These are phyloP conservation scores for Boletus reticuloceps DNA, from an alignment of 768 basidiomycete species.

Conservation along the genomic window DNA sequence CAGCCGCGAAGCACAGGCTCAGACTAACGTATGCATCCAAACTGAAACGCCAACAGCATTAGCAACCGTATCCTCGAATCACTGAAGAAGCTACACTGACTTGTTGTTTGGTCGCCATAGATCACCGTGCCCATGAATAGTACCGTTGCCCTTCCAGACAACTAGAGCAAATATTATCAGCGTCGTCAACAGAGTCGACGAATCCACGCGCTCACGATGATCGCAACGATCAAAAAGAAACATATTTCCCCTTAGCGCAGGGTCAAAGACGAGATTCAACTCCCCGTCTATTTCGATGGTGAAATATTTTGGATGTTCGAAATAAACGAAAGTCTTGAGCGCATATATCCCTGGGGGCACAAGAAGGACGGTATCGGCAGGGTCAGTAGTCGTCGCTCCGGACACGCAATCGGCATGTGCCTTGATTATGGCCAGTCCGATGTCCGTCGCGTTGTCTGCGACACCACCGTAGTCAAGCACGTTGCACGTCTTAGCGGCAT, in stretches of 20 bases:
- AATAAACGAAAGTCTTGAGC: background rate
- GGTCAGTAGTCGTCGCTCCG: background rate
- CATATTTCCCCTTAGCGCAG: background rate
- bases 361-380: constrained; percentile 1
- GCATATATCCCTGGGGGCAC: constrained; percentile 8
- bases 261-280: background rate
- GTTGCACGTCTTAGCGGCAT: constrained; percentile 7
- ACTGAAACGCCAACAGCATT: background rate
- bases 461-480: constrained; percentile 5
- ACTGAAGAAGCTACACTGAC: background rate
- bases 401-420: constrained; percentile 1
- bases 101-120: background rate
- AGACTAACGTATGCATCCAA: constrained; percentile 1
- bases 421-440: constrained; percentile 1
- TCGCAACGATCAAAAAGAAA: constrained; percentile 4
- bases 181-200: background rate
- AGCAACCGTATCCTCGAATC: background rate
- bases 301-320: background rate
- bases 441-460: constrained; percentile 6
- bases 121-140: constrained; percentile 7
- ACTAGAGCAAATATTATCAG: background rate
- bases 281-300: constrained; percentile 5
- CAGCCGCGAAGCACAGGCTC: background rate
- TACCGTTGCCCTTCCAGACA: constrained; percentile 4
- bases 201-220: background rate